These are phyloP conservation scores for Lodderomyces orthopsilosis DNA, from an alignment of 1,139 yeast species.

Conservation along the genomic window DNA sequence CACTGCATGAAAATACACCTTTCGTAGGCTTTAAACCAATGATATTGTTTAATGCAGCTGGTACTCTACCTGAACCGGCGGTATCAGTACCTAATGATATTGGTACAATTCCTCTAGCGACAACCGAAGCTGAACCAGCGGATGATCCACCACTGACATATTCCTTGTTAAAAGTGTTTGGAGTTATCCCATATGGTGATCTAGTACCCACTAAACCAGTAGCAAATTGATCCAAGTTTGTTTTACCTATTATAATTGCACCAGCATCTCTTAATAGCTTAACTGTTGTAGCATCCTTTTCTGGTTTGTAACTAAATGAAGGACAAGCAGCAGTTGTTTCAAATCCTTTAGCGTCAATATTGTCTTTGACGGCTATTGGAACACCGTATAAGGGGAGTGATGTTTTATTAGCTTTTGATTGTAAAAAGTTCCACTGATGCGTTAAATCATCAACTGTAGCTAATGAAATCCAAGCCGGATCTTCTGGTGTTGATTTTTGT, in stretches of 20 bases:
- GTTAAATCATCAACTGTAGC: constrained; percentile 56
- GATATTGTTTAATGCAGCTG: constrained; percentile 91
- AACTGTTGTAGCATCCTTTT: constrained; percentile 73
- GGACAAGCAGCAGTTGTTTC: constrained; percentile 96
- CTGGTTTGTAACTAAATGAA: constrained; percentile 64
- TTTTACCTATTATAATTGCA: constrained; percentile 87
- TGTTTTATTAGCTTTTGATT: constrained; percentile 53
- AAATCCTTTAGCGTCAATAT: constrained; percentile 81
- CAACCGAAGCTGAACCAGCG: constrained; percentile 92
- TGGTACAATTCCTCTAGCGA: constrained; percentile 86
- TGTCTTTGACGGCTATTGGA: constrained; percentile 92
- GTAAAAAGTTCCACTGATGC: constrained; percentile 79
- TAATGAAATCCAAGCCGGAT: constrained; percentile 89
- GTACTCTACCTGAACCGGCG: constrained; percentile 98
- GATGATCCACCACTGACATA: constrained; percentile 95
- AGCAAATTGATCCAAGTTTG: constrained; percentile 94
- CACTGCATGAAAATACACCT: constrained; percentile 79
- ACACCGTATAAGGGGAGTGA: constrained; percentile 77
- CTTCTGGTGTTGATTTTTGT: constrained; percentile 48
- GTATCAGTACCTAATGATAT: constrained; percentile 92
- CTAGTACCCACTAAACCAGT: constrained; percentile 95
- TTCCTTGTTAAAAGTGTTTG: constrained; percentile 67
- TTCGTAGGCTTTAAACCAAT: constrained; percentile 90
- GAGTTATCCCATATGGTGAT: constrained; percentile 88
- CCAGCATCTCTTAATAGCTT: constrained; percentile 71